A percentile compares a stretch with the other conserved stretches of the same genome.
Evolutionary conservation across 768 basidiomycete genomes (phyloP).

Genomic region (Termitomyces sp.): DNA sequence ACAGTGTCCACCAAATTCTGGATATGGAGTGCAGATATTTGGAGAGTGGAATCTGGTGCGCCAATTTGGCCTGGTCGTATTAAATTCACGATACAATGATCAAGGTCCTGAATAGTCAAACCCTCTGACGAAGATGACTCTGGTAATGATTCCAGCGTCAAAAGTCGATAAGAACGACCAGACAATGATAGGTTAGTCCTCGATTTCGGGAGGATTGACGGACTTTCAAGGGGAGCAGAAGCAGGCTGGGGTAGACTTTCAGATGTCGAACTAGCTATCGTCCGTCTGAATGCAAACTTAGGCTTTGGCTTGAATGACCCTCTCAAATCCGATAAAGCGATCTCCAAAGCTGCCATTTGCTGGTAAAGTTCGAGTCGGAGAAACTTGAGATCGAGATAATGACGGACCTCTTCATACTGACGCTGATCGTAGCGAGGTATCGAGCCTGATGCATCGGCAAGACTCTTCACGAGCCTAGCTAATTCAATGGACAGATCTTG

Average conservation of each 20-base stretch:
- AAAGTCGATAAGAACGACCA: slow-evolving; percentile 36
- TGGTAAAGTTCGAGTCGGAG: slow-evolving; percentile 23
- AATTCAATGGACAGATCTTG: slow-evolving; percentile 43
- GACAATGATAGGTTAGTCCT: slow-evolving; percentile 37
- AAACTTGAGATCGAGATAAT: neutral
- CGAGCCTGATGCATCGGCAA: slow-evolving; percentile 58
- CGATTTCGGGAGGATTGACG: neutral
- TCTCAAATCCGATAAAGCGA: slow-evolving; percentile 44
- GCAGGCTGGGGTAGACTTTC: neutral
- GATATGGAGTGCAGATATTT: slow-evolving; percentile 57
- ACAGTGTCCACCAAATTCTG: slow-evolving; percentile 55
- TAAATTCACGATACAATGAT: slow-evolving; percentile 68
- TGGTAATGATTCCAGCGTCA: slow-evolving; percentile 39
- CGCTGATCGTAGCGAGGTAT: slow-evolving; percentile 73
- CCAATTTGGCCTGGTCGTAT: slow-evolving; percentile 20
- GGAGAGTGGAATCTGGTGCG: slow-evolving; percentile 11
- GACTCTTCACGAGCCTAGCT: slow-evolving; percentile 53
- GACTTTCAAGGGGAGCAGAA: neutral
- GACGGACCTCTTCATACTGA: slow-evolving; percentile 59
- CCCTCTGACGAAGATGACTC: slow-evolving; percentile 35
- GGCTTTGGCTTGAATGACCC: slow-evolving; percentile 38
- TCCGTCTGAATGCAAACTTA: slow-evolving; percentile 64
- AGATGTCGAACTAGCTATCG: slow-evolving; percentile 15
- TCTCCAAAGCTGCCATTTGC: slow-evolving; percentile 66
- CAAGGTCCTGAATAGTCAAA: slow-evolving; percentile 61